These are phyloP conservation scores for Botrytis fabae DNA, from an alignment of 2,329 filamentous ascomycete genomes.

Conservation along the genomic window DNA sequence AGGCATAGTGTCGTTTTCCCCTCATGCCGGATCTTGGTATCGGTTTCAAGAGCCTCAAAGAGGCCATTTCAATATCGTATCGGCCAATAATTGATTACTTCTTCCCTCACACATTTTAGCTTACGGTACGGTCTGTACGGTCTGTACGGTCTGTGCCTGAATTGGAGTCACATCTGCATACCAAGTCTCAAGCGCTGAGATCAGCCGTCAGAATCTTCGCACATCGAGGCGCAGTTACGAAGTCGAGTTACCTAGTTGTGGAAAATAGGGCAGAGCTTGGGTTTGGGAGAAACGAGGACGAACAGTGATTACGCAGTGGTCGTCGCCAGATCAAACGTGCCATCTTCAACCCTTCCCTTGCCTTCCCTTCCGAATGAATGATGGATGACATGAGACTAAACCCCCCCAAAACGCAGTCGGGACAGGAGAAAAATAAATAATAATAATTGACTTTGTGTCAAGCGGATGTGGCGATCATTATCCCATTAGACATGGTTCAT, in stretches of 20 bases:
- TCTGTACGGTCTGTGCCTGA: neutral
- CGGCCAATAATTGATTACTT: neutral
- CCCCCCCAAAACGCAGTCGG: neutral
- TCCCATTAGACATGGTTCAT: neutral
- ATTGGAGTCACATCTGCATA: neutral
- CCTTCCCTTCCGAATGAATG: neutral
- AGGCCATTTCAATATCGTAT: neutral
- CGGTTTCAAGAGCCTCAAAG: neutral
- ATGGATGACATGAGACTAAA: neutral
- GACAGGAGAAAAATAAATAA: too few relatives aligned
- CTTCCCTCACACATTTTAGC: neutral
- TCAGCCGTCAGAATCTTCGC: neutral
- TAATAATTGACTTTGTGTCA: neutral
- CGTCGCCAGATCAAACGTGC: neutral
- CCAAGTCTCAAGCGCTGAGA: slow-evolving; percentile 14
- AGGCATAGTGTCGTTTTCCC: neutral
- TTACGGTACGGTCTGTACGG: neutral
- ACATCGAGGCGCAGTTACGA: slow-evolving; percentile 12
- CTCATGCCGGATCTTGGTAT: neutral
- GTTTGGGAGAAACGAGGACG: slow-evolving; percentile 3
- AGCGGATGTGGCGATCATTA: slow-evolving; percentile 7
- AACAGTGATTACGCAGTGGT: neutral
- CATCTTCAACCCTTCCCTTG: too few relatives aligned
- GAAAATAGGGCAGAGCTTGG: neutral
- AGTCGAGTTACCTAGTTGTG: neutral